Evolutionary conservation across 371 early-diverging fungal genomes (phyloP), one percentile per base, ranked within the genome.

Genomic region (Rhizomucor pusillus): DNA sequence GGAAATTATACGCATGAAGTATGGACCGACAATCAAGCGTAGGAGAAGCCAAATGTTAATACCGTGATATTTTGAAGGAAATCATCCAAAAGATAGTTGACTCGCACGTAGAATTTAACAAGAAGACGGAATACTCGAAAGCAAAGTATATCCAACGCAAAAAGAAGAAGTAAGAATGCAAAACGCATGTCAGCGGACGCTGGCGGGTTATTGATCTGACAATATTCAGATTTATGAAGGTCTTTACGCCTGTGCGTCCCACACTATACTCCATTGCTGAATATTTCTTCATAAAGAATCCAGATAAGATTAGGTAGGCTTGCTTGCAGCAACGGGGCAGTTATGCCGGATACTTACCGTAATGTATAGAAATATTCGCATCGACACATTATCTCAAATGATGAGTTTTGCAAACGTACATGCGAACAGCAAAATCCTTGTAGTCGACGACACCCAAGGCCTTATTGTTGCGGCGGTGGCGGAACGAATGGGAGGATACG

Each of bases 81-180:
- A 80, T 95, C 23, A 90, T 96, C 48, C 74, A 85, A 52, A 80
- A 77, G 34, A 75, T 97, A 56, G 81, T 90, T 5, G 90, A 86
- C 52, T 92, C 92, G 63, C 92, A 94, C 69, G 66, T 80, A 11
- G 74, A 89, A 7, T 97, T 95, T 63, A 89, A 90, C 33, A 81
- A 87, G 51, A 98, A 97, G 76, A 97, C 98, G 0, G 93, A 91
- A 59, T 97, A 86, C 62, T 90, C 98, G 2, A 94, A 97, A 75
- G 91, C 93, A 18, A 98, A 98, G 73, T 97, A 97, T 58, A 89
- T 97, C 52, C 83, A 87, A 59, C 82, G 92, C 60, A 98, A 98
- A 73, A 86, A 92, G 72, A 82, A 84, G 63, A 98, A 97, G 93
- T 89, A 75, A 47, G 60, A 12, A 24, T 23, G 10, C 44, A 6